phyloP scores from a whole-genome alignment of 1,284 basidiomycete genomes.

The Anthracocystis setariae region DNA sequence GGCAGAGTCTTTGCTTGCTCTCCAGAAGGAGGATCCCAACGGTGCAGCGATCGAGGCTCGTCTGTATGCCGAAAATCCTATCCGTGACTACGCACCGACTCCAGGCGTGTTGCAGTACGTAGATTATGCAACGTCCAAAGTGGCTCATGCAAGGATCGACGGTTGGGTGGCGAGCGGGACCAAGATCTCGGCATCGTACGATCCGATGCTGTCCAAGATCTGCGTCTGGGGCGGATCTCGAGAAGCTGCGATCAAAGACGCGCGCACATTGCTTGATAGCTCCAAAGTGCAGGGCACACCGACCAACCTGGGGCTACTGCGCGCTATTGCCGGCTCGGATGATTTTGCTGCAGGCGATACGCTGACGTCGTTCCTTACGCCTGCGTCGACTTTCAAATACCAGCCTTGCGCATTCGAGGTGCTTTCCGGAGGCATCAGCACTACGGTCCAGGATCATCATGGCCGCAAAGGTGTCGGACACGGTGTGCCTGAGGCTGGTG shows the following conservation, averaged over 20 bases:
- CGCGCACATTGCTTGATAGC: conserved; percentile 39
- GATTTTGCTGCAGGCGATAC: conserved; percentile 69
- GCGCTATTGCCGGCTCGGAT: conserved; percentile 16
- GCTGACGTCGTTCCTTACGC: conserved; percentile 73
- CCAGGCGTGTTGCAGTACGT: conserved; percentile 74
- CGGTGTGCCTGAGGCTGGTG: conserved; percentile 77
- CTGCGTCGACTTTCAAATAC: conserved; percentile 66
- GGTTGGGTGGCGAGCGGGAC: conserved; percentile 72
- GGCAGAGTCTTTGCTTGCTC: conserved; percentile 62
- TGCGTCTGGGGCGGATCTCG: conserved; percentile 69
- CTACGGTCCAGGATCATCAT: conserved; percentile 74
- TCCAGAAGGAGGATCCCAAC: conserved; percentile 62
- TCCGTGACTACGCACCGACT: conserved; percentile 73
- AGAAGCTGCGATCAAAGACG: conserved; percentile 69
- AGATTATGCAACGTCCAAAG: conserved; percentile 14
- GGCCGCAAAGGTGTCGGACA: conserved; percentile 72
- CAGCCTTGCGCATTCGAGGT: conserved; percentile 72
- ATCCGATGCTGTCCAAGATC: conserved; percentile 72
- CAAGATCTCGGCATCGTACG: conserved; percentile 73
- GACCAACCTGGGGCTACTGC: conserved; percentile 31
- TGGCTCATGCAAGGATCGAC: conserved; percentile 72
- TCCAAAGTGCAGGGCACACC: conserved; percentile 68
- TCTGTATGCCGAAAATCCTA: conserved; percentile 77
- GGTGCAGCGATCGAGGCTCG: conserved; percentile 74
- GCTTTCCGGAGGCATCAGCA: conserved; percentile 73